Base-by-base conservation (phyloP, 1,284 basidiomycete genomes). In the Hemileia vastatrix region DNA sequence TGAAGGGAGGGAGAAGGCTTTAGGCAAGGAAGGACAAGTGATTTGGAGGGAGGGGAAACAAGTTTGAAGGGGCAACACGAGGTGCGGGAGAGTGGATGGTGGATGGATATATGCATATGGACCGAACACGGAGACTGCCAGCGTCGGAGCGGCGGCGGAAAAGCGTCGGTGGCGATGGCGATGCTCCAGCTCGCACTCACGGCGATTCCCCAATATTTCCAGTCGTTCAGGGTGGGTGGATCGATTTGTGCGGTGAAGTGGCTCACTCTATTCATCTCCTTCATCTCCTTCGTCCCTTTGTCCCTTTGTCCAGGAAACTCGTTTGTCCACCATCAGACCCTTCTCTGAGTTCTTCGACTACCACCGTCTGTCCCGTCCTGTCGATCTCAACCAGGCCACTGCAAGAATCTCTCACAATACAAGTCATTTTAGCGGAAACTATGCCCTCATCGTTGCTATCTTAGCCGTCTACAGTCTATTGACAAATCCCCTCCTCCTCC, bases 371-470 rank as follows among this genome's bases (percentile, higher is more conserved):
- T 92, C 90, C 24, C 80, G 86, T 68, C 80, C 80, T 6, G 72
- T 73, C 52, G 79, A 93, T 84, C 66, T 84, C 83, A 79, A 79
- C 70, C 80, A 81, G 68, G 80, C 78, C 52, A 78, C 80, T 5
- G 71, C 73, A 50, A 83, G 91, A 65, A 87, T 94, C 82, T 89
- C 90, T 44, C 91, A 94, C 80, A 96, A 95, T 80, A 91, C 91
- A 13, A 68, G 74, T 11, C 72, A 77, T 65, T 76, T 76, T 56
- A 63, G 64, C 85, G 86, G 88, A 67, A 96, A 96, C 78, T 96
- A 96, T 78, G 83, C 85, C 47, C 77, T 95, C 71, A 82, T 97
- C 69, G 81, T 96, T 18, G 84, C 81, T 55, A 76, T 86, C 51
- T 82, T 97, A 60, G 88, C 85, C 15, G 83, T 97, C 63, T 98